Evolutionary conservation across 495 filamentous ascomycete genomes (phyloP), one percentile per base, ranked within the genome.

Genomic region (Aspergillus bridgeri): DNA sequence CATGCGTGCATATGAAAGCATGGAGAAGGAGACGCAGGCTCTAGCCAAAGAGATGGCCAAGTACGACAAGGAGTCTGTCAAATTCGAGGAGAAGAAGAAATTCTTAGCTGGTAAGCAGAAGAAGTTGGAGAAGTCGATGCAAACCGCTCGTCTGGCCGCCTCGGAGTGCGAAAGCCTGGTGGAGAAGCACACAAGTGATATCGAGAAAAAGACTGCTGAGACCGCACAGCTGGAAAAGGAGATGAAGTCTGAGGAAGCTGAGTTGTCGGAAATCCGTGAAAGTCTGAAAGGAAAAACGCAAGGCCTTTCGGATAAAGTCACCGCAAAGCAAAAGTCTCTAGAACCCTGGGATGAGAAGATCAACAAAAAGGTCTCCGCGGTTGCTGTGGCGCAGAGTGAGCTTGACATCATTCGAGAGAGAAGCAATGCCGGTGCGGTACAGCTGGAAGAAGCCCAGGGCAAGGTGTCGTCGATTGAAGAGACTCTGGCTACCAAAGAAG

Each of bases 291-390:
- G 92, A 60, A 98, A 98, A 75, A 98, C 94, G 0, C 91, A 98
- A 69, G 88, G 84, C 21, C 87, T 96, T 46, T 97, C 92, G 0
- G 90, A 98, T 66, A 83, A 97, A 64, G 96, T 98, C 58, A 85
- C 92, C 0, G 78, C 80, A 2, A 97, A 96, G 73, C 94, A 98
- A 64, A 96, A 95, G 74, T 88, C 89, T 2, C 81, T 98, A 8
- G 93, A 97, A 75, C 94, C 94, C 0, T 98, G 93, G 93, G 92
- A 90, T 55, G 91, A 89, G 50, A 96, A 92, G 74, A 92, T 98
- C 76, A 98, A 96, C 66, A 83, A 94, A 68, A 98, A 96, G 69
- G 88, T 90, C 61, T 96, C 91, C 2, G 83, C 89, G 8, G 93
- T 96, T 64, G 93, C 94, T 15, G 92, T 98, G 24, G 91, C 94